These are phyloP conservation scores for Ophiocordyceps sinensis DNA, from an alignment of 2,329 filamentous ascomycete genomes.

Conservation along the genomic window DNA sequence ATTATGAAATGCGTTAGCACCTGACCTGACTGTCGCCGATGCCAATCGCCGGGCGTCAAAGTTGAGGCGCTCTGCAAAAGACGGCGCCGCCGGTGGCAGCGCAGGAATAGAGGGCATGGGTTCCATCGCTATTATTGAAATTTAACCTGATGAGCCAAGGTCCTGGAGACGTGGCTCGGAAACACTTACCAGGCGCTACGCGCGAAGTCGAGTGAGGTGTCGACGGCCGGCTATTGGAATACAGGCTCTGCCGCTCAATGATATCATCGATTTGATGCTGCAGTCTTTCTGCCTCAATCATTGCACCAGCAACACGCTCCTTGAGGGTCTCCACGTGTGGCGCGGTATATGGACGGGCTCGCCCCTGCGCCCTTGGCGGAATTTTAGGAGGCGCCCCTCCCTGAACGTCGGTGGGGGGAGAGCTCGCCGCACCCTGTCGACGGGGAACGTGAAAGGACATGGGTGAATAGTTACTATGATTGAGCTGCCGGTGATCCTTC, in stretches of 20 bases:
- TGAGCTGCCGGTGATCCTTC: slow-evolving; percentile 15
- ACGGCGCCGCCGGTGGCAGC: slow-evolving; percentile 40
- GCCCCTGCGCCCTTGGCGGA: slow-evolving; percentile 25
- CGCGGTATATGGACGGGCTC: slow-evolving; percentile 28
- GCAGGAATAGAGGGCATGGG: slow-evolving; percentile 42
- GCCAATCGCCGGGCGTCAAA: slow-evolving; percentile 25
- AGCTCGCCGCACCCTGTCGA: slow-evolving; percentile 18
- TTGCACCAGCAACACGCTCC: slow-evolving; percentile 39
- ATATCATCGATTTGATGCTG: slow-evolving; percentile 45
- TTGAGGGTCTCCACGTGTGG: slow-evolving; percentile 36
- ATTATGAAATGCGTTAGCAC: slow-evolving; percentile 12
- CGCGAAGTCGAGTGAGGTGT: slow-evolving; percentile 28
- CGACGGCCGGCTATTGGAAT: slow-evolving; percentile 36
- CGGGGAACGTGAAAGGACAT: slow-evolving; percentile 43
- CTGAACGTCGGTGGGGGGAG: slow-evolving; percentile 7
- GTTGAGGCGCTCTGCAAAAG: slow-evolving; percentile 41
- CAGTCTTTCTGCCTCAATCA: slow-evolving; percentile 43
- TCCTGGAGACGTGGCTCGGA: background rate
- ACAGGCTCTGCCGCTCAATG: slow-evolving; percentile 46
- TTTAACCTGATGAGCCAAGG: background rate
- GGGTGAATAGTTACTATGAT: slow-evolving; percentile 32
- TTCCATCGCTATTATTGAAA: slow-evolving; percentile 24
- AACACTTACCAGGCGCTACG: slow-evolving; percentile 16
- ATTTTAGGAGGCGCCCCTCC: slow-evolving; percentile 18
- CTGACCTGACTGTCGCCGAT: slow-evolving; percentile 19